Evolutionary conservation across 257 asterid species (phyloP).

Genomic region (Solanum tacnaense): DNA sequence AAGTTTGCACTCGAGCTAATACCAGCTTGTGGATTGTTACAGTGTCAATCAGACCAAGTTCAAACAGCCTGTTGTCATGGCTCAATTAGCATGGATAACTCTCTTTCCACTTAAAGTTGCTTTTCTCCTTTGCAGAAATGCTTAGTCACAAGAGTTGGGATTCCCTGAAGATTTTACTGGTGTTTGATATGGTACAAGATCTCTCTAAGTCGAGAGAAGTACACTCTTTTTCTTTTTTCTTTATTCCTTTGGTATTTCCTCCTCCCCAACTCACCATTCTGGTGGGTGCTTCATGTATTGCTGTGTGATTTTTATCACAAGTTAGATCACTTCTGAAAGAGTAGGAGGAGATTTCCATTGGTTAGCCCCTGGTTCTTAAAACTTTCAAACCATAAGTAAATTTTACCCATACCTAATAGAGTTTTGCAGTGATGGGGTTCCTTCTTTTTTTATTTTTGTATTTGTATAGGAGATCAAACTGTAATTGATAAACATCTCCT

Average conservation of each 20-base stretch:
- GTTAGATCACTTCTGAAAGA: not conserved
- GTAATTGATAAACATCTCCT: not conserved
- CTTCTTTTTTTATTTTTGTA: not conserved
- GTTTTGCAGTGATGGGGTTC: not conserved
- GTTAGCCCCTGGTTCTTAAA: not conserved
- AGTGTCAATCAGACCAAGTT: slow-evolving; percentile 22
- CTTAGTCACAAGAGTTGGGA: slow-evolving; percentile 29
- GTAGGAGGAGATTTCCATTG: not conserved
- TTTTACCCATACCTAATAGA: not conserved
- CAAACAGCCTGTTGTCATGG: slow-evolving; percentile 21
- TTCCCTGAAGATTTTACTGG: slow-evolving; percentile 30
- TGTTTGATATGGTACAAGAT: slow-evolving; percentile 18
- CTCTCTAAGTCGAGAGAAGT: slow-evolving; percentile 6
- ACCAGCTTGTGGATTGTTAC: slow-evolving; percentile 17
- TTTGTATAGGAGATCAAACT: not conserved
- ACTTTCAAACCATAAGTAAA: not conserved
- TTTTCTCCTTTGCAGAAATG: slow-evolving; percentile 51
- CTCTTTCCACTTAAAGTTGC: slow-evolving; percentile 26
- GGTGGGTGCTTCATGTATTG: not conserved
- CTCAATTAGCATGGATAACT: slow-evolving; percentile 3
- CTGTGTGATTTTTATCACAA: not conserved
- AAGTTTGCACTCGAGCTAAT: slow-evolving; percentile 16
- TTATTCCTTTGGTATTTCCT: slow-evolving; percentile 10
- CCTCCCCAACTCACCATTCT: not conserved
- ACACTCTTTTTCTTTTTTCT: slow-evolving; percentile 10